Percentiles rank a stretch among this genome's conserved stretches.
Conservation (phyloP, 2,329 filamentous ascomycete species). For the Aspergillus ibericus region DNA sequence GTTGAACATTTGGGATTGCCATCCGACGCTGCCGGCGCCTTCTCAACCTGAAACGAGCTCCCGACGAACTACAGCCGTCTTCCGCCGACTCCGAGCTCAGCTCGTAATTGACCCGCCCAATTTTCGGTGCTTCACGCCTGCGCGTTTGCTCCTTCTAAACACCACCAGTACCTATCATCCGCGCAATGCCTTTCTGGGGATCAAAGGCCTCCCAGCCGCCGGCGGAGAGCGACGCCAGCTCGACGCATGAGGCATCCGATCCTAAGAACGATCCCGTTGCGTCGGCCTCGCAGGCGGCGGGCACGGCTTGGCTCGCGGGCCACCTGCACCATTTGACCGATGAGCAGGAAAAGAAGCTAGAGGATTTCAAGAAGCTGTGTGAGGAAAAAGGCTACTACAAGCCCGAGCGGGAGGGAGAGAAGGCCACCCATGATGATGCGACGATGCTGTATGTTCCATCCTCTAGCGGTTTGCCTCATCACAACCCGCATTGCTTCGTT, state of each 20-base stretch:
- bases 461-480: neutral
- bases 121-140: neutral
- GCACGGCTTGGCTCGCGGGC: conserved; percentile 52
- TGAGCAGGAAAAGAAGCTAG: conserved; percentile 66
- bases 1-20: neutral
- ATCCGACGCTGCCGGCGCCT: neutral
- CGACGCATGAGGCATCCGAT: conserved; percentile 29
- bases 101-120: neutral
- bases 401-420: conserved; percentile 33
- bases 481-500: neutral
- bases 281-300: conserved; percentile 37
- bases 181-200: conserved; percentile 31
- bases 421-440: conserved; percentile 49
- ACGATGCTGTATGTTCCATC: conserved; percentile 46
- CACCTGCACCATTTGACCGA: conserved; percentile 75
- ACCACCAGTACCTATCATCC: neutral
- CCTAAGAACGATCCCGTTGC: conserved; percentile 38
- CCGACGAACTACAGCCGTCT: neutral
- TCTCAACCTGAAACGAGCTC: neutral
- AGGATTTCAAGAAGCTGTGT: conserved; percentile 69
- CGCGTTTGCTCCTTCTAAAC: neutral
- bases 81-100: neutral
- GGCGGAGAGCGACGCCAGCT: conserved; percentile 25
- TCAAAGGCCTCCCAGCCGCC: conserved; percentile 32
- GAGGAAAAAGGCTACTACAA: conserved; percentile 60